Evolutionary conservation across 768 basidiomycete genomes (phyloP).

Genomic region (Pleurotus cornucopiae): DNA sequence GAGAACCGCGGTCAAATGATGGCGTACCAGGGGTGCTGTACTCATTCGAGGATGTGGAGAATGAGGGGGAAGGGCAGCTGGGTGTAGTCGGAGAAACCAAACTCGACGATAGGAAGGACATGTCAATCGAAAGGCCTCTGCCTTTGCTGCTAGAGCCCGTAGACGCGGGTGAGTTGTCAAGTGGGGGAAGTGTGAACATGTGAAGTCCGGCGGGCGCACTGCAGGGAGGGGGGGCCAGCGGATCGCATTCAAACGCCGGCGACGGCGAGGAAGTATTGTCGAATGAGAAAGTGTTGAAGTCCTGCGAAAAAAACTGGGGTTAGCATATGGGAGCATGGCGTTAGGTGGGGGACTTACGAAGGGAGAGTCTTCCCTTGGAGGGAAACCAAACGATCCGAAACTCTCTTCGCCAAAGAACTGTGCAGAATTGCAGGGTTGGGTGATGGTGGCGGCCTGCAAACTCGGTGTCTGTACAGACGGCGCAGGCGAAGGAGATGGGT

Average conservation of each 20-base stretch:
- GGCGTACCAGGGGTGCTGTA: conserved; percentile 1
- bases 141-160: not conserved
- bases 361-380: conserved; percentile 38
- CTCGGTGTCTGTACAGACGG: conserved; percentile 2
- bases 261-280: conserved; percentile 29
- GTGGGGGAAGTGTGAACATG: not conserved
- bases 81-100: not conserved
- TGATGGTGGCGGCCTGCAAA: conserved; percentile 17
- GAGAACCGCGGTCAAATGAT: conserved; percentile 1
- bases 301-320: conserved; percentile 22
- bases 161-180: not conserved
- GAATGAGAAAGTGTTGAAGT: conserved; percentile 44
- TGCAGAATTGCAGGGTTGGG: conserved; percentile 27
- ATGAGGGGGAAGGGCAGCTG: not conserved
- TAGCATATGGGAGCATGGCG: not conserved
- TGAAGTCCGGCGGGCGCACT: conserved; percentile 1
- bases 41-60: not conserved
- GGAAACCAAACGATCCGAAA: conserved; percentile 19
- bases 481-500: conserved; percentile 16
- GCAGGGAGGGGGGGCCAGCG: conserved; percentile 17
- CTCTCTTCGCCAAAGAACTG: conserved; percentile 15
- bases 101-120: not conserved
- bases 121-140: not conserved
- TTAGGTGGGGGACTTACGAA: conserved; percentile 39
- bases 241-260: conserved; percentile 24